phyloP scores from a whole-genome alignment of 495 filamentous ascomycete species.

The Xylaria cubensis region DNA sequence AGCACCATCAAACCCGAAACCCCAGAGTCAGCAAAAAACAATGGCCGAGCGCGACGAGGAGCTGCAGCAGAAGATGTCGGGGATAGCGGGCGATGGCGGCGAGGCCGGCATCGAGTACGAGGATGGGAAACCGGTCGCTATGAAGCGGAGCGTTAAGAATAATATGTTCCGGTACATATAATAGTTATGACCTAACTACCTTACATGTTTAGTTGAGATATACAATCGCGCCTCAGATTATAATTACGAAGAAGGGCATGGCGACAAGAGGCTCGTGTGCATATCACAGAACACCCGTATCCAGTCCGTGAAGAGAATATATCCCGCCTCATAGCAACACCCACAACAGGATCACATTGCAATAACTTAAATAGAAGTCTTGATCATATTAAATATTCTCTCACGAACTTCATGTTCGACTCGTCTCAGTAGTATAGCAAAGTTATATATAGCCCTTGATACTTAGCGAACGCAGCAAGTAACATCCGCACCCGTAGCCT shows the following conservation, averaged over 20 bases:
- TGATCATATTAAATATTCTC: not conserved
- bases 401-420: not conserved
- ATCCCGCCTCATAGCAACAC: not conserved
- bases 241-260: not conserved
- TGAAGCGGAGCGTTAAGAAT: constrained; percentile 78
- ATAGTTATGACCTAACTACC: not conserved
- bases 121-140: constrained; percentile 72
- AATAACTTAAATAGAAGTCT: not conserved
- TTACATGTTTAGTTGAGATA: not conserved
- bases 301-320: not conserved
- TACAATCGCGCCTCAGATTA: not conserved
- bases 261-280: too few species aligned
- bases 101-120: constrained; percentile 81
- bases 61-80: constrained; percentile 68
- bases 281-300: too few species aligned
- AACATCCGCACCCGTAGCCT: not conserved
- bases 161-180: constrained; percentile 42
- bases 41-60: constrained; percentile 72
- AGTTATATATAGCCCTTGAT: not conserved
- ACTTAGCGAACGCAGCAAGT: not conserved
- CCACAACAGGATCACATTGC: not conserved
- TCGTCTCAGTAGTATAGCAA: not conserved
- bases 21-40: constrained; percentile 50
- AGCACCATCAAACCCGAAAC: not conserved
- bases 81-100: constrained; percentile 76